Percentiles rank a stretch among this genome's conserved stretches.
These are phyloP conservation scores for Cornus suecica DNA, from an alignment of 148 eudicot species.

Conservation along the genomic window DNA sequence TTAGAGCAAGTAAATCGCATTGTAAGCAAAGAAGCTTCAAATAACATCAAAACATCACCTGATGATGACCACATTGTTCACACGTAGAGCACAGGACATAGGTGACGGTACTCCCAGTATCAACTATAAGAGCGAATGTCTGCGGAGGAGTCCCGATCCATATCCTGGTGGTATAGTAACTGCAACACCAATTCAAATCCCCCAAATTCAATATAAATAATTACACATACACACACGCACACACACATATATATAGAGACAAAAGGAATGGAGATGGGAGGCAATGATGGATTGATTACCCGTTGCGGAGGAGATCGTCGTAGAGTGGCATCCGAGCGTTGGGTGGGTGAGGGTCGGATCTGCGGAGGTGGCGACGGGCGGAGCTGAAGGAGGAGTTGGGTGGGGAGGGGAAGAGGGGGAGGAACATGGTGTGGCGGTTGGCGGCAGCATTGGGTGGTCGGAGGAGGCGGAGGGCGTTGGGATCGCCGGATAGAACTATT, in stretches of 20 bases:
- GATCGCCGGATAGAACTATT: slow-evolving; percentile 13
- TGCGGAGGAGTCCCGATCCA: slow-evolving; percentile 93
- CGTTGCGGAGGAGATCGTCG: slow-evolving; percentile 80
- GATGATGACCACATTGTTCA: slow-evolving; percentile 89
- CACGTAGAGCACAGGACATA: slow-evolving; percentile 92
- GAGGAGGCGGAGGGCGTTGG: slow-evolving; percentile 12
- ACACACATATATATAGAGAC: background rate
- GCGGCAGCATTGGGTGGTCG: slow-evolving; percentile 15
- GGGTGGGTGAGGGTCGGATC: slow-evolving; percentile 26
- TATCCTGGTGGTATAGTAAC: slow-evolving; percentile 80
- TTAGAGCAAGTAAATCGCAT: background rate
- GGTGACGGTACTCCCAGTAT: slow-evolving; percentile 94
- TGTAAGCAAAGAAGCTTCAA: background rate
- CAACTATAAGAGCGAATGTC: no score
- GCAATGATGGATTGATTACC: slow-evolving; percentile 30
- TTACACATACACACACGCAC: background rate
- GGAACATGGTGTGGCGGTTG: slow-evolving; percentile 35
- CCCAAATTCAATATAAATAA: background rate
- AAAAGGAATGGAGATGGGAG: background rate
- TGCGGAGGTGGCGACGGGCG: slow-evolving; percentile 53
- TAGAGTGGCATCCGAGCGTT: slow-evolving; percentile 80
- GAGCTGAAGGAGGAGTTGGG: slow-evolving; percentile 19
- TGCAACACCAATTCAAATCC: slow-evolving; percentile 25
- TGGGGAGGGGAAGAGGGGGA: slow-evolving; percentile 57
- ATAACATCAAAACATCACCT: slow-evolving; percentile 38